Base-by-base conservation (phyloP, 164 flowering plant genomes). In the Piper betle region DNA sequence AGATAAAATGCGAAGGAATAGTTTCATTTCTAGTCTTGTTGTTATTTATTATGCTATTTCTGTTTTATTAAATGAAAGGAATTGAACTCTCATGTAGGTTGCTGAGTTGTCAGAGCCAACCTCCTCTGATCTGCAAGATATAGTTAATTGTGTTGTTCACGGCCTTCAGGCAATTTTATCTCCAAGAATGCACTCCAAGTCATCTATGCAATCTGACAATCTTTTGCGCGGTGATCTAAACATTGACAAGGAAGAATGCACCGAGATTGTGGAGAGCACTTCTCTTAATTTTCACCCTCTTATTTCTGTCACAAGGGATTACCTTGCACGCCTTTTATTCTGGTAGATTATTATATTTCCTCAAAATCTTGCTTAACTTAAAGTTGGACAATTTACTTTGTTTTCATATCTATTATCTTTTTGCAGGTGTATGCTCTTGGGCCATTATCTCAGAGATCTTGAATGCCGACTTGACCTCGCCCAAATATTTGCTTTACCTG, bases 81-180 rank as follows among this genome's bases (percentile, higher is more conserved):
- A 63, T 13, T 42, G 15, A 12, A 33, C 55, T 60, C 58, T 46
- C 60, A 46, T 40, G 37, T 80, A 90, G 97, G 97, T 90, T 10
- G 92, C 81, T 54, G 94, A 87, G 77, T 69, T 90, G 37, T 85
- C 97, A 57, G 94, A 87, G 68, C 86, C 91, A 65, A 74, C 90
- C 37, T 80, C 84, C 3, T 69, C 84, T 58, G 88, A 90, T 55
- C 40, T 85, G 67, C 82, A 77, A 68, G 87, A 82, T 61, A 77
- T 76, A 15, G 85, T 87, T 52, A 82, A 84, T 61, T 82, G 82
- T 48, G 88, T 84, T 50, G 82, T 87, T 10, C 88, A 85, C 71
- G 94, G 94, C 70, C 88, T 90, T 62, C 84, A 87, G 13, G 94
- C 94, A 38, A 87, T 91, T 4, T 84, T 85, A 61, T 87, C 94